Evolutionary conservation across 1,139 yeast genomes (phyloP).

Genomic region (Lodderomyces oxycetoniae): DNA sequence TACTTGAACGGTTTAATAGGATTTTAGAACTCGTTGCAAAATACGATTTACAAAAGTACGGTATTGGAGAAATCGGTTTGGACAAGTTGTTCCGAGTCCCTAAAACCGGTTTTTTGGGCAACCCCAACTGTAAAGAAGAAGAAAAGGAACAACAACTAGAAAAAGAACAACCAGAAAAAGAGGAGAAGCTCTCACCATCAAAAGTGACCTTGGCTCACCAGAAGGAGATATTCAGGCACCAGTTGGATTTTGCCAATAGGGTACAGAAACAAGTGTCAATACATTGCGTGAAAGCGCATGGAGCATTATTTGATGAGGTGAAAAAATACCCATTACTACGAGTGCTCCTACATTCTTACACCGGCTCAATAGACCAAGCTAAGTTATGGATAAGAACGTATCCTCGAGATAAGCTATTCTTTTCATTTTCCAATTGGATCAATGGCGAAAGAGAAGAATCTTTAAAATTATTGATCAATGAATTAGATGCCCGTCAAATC

Average conservation of each 20-base stretch:
- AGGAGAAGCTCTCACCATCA: conserved; percentile 34
- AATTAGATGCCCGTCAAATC: conserved; percentile 21
- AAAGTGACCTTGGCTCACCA: conserved; percentile 67
- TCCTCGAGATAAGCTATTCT: conserved; percentile 23
- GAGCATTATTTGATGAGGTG: conserved; percentile 48
- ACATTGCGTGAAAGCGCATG: conserved; percentile 82
- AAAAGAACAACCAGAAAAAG: not conserved
- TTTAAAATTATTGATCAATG: conserved; percentile 16
- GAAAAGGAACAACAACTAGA: conserved; percentile 4
- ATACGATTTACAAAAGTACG: conserved; percentile 20
- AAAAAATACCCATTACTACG: conserved; percentile 20
- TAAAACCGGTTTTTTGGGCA: conserved; percentile 50
- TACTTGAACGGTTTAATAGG: conserved; percentile 34
- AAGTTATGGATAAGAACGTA: conserved; percentile 44
- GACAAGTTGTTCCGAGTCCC: conserved; percentile 77
- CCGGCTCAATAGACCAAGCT: conserved; percentile 74
- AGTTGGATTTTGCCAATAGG: conserved; percentile 51
- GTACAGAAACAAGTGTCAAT: conserved; percentile 56
- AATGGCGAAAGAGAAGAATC: conserved; percentile 36
- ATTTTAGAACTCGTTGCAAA: conserved; percentile 22
- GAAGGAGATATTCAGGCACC: conserved; percentile 41
- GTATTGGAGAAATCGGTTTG: conserved; percentile 86
- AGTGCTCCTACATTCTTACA: conserved; percentile 74
- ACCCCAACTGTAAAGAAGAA: conserved; percentile 12
- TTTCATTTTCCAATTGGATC: conserved; percentile 62